phyloP scores from a whole-genome alignment of 805 yeast species.

The Suhomyces emberorum region DNA sequence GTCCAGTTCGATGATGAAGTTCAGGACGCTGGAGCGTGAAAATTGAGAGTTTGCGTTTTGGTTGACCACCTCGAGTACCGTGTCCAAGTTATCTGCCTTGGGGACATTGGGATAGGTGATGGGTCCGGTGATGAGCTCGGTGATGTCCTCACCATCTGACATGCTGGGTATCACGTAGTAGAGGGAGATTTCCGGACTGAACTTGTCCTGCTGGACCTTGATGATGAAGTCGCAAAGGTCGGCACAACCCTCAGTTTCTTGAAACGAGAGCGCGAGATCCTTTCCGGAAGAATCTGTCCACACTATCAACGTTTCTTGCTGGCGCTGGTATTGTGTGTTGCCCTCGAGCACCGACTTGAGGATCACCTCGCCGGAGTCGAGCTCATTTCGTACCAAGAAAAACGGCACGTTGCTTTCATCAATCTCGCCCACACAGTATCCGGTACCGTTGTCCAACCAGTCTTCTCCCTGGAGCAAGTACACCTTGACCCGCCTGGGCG shows the following conservation, averaged over 20 bases:
- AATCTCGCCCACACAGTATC: slow-evolving; percentile 76
- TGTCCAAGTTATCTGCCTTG: slow-evolving; percentile 46
- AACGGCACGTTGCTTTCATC: slow-evolving; percentile 46
- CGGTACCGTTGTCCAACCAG: slow-evolving; percentile 94
- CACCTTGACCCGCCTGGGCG: slow-evolving; percentile 84
- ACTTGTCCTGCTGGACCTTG: slow-evolving; percentile 53
- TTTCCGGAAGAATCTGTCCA: slow-evolving; percentile 80
- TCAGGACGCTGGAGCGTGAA: slow-evolving; percentile 58
- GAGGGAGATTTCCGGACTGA: slow-evolving; percentile 64
- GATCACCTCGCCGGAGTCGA: slow-evolving; percentile 53
- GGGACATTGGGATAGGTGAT: slow-evolving; percentile 63
- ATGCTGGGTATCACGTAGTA: slow-evolving; percentile 55
- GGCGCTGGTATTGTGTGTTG: slow-evolving; percentile 80
- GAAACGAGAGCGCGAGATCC: slow-evolving; percentile 87
- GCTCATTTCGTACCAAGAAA: slow-evolving; percentile 71
- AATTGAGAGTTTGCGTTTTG: slow-evolving; percentile 61
- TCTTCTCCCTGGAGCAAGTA: slow-evolving; percentile 75
- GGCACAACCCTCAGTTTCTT: slow-evolving; percentile 87
- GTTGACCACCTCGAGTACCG: slow-evolving; percentile 53
- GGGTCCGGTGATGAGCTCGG: slow-evolving; percentile 81
- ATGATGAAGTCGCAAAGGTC: slow-evolving; percentile 77
- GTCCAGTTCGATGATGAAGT: slow-evolving; percentile 49
- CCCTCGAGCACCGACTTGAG: slow-evolving; percentile 70
- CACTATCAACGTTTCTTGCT: slow-evolving; percentile 89
- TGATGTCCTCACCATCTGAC: slow-evolving; percentile 45